Conservation (phyloP, 768 basidiomycete species). For the Dendrothele bispora region DNA sequence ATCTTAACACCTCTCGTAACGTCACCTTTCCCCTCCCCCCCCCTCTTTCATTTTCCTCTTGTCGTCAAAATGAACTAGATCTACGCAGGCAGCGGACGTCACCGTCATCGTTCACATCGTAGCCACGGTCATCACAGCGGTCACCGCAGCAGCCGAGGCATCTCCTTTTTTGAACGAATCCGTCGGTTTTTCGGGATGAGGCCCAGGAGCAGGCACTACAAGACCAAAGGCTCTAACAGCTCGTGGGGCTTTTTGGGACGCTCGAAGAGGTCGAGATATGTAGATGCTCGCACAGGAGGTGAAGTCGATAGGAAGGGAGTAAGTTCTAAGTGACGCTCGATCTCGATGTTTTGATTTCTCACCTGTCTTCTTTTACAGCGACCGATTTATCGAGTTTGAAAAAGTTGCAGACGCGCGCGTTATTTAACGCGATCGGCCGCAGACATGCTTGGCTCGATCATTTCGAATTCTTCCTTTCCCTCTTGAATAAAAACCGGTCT, state of each 20-base stretch:
- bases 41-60: too few relatives aligned
- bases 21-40: too few relatives aligned
- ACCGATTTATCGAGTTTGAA: slow-evolving; percentile 10
- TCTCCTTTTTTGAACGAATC: slow-evolving; percentile 43
- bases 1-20: too few relatives aligned
- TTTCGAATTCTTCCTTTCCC: too few relatives aligned
- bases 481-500: too few relatives aligned
- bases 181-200: slow-evolving; percentile 56
- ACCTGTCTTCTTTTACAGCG: too few relatives aligned
- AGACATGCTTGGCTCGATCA: too few relatives aligned
- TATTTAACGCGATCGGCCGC: not conserved
- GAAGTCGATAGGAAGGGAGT: slow-evolving; percentile 59
- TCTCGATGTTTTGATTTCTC: slow-evolving; percentile 33
- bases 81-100: too few relatives aligned
- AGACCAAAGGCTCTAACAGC: slow-evolving; percentile 41
- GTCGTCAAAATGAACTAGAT: too few relatives aligned
- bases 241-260: slow-evolving; percentile 60
- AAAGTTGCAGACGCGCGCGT: too few relatives aligned
- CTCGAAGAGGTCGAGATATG: slow-evolving; percentile 46
- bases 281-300: slow-evolving; percentile 47
- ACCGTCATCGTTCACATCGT: slow-evolving; percentile 7
- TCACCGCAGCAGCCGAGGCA: slow-evolving; percentile 5
- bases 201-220: slow-evolving; percentile 33
- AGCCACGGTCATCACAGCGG: slow-evolving; percentile 3
- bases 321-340: slow-evolving; percentile 54